A percentile compares a stretch with the other conserved stretches of the same genome.
Conservation (phyloP, 495 filamentous ascomycete genomes). For the Podospora fimiseda region DNA sequence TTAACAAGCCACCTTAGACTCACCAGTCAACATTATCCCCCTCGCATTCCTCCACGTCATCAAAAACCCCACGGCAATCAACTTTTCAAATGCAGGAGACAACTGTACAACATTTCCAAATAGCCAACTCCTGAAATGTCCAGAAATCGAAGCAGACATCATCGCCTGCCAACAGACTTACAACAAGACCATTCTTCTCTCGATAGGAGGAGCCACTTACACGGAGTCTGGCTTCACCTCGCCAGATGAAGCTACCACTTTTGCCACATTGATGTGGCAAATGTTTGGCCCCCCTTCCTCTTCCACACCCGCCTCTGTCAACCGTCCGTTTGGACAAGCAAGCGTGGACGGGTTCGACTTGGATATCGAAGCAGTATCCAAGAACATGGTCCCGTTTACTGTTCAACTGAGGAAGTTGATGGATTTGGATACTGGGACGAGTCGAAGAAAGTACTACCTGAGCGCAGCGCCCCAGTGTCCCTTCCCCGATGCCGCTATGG, state of each 20-base stretch:
- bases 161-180: conserved; percentile 50
- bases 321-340: conserved; percentile 59
- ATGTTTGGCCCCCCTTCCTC: conserved; percentile 53
- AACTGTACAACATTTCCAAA: conserved; percentile 53
- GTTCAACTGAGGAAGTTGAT: conserved; percentile 48
- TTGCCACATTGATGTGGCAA: conserved; percentile 59
- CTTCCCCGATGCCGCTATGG: conserved; percentile 55
- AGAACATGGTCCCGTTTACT: conserved; percentile 52
- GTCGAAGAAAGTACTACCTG: conserved; percentile 51
- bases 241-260: conserved; percentile 41
- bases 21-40: conserved; percentile 44
- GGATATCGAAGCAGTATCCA: conserved; percentile 49
- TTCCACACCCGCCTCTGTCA: conserved; percentile 23
- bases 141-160: conserved; percentile 61
- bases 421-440: conserved; percentile 40
- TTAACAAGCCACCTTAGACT: conserved; percentile 21
- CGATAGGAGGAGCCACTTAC: conserved; percentile 60
- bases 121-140: conserved; percentile 52
- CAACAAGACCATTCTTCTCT: conserved; percentile 62
- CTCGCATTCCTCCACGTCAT: conserved; percentile 56
- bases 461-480: conserved; percentile 64
- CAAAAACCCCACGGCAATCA: conserved; percentile 46
- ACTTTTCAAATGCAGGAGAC: conserved; percentile 55
- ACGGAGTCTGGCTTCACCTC: conserved; percentile 55
- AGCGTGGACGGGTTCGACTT: conserved; percentile 69